Base-by-base conservation (phyloP, 2,329 filamentous ascomycete genomes). In the Cercospora sesami region DNA sequence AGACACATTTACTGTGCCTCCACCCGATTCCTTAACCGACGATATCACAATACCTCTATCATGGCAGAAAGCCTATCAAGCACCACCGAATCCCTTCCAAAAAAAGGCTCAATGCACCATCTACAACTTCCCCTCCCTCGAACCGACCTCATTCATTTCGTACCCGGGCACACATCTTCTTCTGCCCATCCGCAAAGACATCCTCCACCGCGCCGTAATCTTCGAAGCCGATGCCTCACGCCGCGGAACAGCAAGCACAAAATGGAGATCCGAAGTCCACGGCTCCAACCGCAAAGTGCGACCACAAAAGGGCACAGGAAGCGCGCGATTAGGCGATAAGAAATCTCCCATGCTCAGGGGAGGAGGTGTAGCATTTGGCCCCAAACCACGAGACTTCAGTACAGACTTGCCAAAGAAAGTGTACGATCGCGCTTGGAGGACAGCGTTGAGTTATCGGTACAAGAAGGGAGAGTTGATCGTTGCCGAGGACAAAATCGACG, bases 381-480 rank as follows among this genome's bases (percentile, higher is more conserved):
- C 95, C 30, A 90, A 94, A 75, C 94, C 94, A 28, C 87, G 95
- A 78, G 93, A 98, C 82, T 99, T 99, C 78, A 87, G 88, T 68
- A 96, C 94, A 23, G 86, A 86, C 16, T 84, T 99, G 65, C 93
- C 91, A 75, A 86, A 86, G 78, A 98, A 98, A 83, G 88, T 97
- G 59, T 99, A 99, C 83, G 94, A 98, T 81, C 86, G 96, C 75
- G 95, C 95, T 9, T 98, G 93, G 92, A 89, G 95, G 78, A 98
- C 91, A 53, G 95, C 95, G 10, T 86, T 99, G 72, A 95, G 91
- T 77, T 96, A 97, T 83, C 89, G 95, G 68, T 98, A 95, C 81
- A 86, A 90, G 72, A 88, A 89, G 73, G 95, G 94, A 60, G 92
- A 98, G 83, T 83, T 99, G 75, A 84, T 97, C 72, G 88, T 99